Percentiles rank a stretch among this genome's conserved stretches.
Evolutionary conservation across 306 rosid species (phyloP).

Genomic region (Aeschynomene evenia): DNA sequence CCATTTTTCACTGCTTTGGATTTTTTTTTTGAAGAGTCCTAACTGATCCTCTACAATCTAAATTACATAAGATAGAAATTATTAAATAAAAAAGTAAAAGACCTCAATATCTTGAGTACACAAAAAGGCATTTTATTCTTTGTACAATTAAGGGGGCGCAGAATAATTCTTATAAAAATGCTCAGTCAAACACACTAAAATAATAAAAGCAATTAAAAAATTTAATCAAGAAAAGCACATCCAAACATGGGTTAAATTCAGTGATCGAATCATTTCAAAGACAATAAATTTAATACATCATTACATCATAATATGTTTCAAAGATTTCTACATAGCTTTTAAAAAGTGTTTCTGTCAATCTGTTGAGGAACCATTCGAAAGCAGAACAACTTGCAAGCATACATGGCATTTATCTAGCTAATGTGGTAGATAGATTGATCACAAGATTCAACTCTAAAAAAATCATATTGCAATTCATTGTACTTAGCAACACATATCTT

Average conservation of each 20-base stretch:
- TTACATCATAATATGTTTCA: slow-evolving; percentile 3
- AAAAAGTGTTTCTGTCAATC: background rate
- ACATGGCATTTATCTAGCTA: slow-evolving; percentile 2
- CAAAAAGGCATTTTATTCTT: background rate
- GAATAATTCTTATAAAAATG: background rate
- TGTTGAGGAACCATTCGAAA: background rate
- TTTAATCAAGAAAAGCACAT: background rate
- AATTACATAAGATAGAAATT: background rate
- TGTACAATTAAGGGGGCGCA: background rate
- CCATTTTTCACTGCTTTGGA: background rate
- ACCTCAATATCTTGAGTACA: background rate
- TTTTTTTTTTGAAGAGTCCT: background rate
- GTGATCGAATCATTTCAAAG: background rate
- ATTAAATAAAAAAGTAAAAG: background rate
- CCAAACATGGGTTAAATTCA: background rate
- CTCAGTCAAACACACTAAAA: background rate
- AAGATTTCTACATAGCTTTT: background rate
- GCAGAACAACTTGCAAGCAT: background rate
- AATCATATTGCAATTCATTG: slow-evolving; percentile 3
- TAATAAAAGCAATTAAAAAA: background rate
- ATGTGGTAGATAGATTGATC: background rate
- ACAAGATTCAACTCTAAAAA: background rate
- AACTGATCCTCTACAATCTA: background rate
- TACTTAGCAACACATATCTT: background rate
- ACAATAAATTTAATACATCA: background rate